Evolutionary conservation across 495 filamentous ascomycete species (phyloP).

Genomic region (Tirmania nivea): DNA sequence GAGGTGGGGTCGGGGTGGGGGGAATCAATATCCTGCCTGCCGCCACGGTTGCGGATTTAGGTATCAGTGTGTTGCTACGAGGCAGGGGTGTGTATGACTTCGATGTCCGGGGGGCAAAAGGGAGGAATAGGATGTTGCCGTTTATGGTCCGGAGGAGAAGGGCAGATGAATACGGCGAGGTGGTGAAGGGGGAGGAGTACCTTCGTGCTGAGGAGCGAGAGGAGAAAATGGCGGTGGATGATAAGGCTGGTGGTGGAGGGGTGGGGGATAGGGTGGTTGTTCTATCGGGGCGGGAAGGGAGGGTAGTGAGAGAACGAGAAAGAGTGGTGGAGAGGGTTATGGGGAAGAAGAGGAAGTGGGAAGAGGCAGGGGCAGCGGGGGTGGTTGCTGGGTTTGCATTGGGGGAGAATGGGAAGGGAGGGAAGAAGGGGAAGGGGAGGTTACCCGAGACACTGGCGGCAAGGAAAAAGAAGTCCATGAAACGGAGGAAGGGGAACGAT

Average conservation of each 20-base stretch:
- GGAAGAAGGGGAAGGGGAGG: conserved; percentile 7
- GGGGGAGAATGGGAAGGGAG: conserved; percentile 8
- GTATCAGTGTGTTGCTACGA: conserved; percentile 76
- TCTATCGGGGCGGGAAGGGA: no score
- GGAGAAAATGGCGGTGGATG: background rate
- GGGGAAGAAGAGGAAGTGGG: conserved; percentile 88
- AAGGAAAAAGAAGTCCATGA: conserved; percentile 4
- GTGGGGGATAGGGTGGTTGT: no score
- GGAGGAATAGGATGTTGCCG: conserved; percentile 81
- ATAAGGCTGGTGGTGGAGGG: no score
- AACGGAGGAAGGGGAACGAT: conserved; percentile 18
- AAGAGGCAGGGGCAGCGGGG: conserved; percentile 33
- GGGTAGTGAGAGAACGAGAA: background rate
- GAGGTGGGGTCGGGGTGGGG: conserved; percentile 65
- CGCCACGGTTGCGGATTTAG: conserved; percentile 68
- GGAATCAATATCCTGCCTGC: conserved; percentile 61
- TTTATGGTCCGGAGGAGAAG: conserved; percentile 59
- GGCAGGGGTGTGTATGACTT: conserved; percentile 76
- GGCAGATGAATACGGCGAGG: conserved; percentile 76
- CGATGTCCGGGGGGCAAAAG: conserved; percentile 80
- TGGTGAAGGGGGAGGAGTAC: background rate
- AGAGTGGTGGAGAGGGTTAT: conserved; percentile 24
- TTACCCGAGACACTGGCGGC: background rate
- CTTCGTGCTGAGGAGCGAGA: background rate
- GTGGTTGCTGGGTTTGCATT: background rate